Conservation (phyloP, 2,329 filamentous ascomycete species). For the Pestalotiopsis sp. region DNA sequence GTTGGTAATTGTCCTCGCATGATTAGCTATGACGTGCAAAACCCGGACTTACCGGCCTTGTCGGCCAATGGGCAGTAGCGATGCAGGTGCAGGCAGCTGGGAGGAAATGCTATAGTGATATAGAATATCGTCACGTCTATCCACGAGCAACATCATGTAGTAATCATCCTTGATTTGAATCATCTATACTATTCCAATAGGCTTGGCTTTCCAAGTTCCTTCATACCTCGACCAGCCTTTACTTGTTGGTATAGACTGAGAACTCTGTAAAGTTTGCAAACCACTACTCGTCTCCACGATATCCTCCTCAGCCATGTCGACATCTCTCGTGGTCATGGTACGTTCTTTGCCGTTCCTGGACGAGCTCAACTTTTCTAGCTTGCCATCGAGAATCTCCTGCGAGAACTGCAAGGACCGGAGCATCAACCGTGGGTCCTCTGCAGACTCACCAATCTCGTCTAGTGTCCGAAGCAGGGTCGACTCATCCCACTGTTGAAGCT, state of each 20-base stretch:
- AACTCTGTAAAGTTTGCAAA: constrained; percentile 17
- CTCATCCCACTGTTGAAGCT: constrained; percentile 38
- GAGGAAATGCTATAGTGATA: background rate
- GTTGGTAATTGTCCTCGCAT: constrained; percentile 1
- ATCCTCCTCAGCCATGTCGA: constrained; percentile 26
- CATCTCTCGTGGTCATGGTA: constrained; percentile 14
- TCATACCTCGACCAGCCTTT: constrained; percentile 51
- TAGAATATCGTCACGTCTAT: background rate
- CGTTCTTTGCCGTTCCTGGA: background rate
- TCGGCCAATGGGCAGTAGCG: background rate
- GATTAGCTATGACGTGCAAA: constrained; percentile 3
- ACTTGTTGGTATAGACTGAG: constrained; percentile 18
- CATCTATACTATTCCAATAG: constrained; percentile 54
- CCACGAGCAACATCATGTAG: background rate
- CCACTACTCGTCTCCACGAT: constrained; percentile 21
- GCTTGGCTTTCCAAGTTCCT: constrained; percentile 58
- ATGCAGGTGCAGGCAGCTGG: background rate
- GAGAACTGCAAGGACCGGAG: constrained; percentile 47
- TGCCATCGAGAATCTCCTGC: constrained; percentile 38
- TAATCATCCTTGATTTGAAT: background rate
- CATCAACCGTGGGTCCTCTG: constrained; percentile 45
- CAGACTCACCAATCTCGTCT: constrained; percentile 38
- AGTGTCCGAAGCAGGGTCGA: constrained; percentile 38
- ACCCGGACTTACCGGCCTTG: background rate
- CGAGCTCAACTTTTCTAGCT: constrained; percentile 12